Base-by-base conservation (phyloP, 1,139 yeast species). In the Pichia sp. region DNA sequence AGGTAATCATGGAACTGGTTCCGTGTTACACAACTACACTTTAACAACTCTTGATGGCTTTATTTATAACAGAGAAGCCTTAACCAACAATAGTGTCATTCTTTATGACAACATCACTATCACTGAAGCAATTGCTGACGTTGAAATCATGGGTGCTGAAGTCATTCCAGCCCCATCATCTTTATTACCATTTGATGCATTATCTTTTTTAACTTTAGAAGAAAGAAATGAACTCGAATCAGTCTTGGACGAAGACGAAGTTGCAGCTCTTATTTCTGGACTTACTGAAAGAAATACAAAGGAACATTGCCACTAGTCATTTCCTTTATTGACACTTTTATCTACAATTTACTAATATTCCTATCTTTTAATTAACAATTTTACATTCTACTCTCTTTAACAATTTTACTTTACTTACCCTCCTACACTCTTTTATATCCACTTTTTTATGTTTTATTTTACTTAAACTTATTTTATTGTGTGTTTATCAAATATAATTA, bases 1-100 rank as follows among this genome's bases (percentile, higher is more conserved):
- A 10, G 83, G 84, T 1, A 80, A 80, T 56, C 68, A 71, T 56
- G 86, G 85, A 0, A 54, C 58, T 38, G 85, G 83, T 3, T 54
- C 66, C 3, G 69, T 80, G 17, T 70, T 69, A 50, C 77, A 69
- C 62, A 67, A 62, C 46, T 62, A 64, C 52, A 62, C 63, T 4
- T 61, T 69, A 17, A n/a, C 47, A 7, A 55, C 55, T 12, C 51
- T 61, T 10, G 50, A 58, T 3, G 57, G 63, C 24, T 50, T 31
- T 4, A 9, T 54, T 9, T 74, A 73, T 52, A 61, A 63, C 37
- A 68, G 81, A 54, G 61, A 59, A 30, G 81, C 77, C 4, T 63
- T 66, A 24, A 74, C 76, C 12, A 66, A 58, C 1, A 71, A 75
- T 56, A 73, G 73, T 1, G 62, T 67, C 1, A 57, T 72, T 36